Evolutionary conservation across 129 eudicot species (phyloP), one percentile per base, ranked within the genome.

Genomic region (Daucus carota): DNA sequence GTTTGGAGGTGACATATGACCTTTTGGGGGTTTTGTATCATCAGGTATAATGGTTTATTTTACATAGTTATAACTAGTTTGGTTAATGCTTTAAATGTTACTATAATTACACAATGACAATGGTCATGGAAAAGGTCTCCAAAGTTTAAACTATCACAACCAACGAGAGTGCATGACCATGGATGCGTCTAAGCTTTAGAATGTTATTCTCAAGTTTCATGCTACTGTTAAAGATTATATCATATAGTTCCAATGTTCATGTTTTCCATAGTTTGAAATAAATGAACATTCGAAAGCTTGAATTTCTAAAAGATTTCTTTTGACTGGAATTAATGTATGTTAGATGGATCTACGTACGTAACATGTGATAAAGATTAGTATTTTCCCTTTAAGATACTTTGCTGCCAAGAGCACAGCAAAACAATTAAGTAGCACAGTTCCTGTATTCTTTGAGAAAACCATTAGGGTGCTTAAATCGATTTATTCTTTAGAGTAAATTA

Each of bases 21-120:
- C 97, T 89, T 68, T 73, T 91, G 82, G 98, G 98, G 79, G 85
- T 89, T 36, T 78, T 91, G 47, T 94, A 94, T 84, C 97, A 91
- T 87, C 97, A 89, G 86, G 98, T 94, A 75, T 79, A 48, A 41
- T 43, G 28, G 43, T 36, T 7, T 40, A 62, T 47, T 24, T 70
- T 43, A 20, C 40, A 20, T 46, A 72, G n/a, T 48, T 17, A 65
- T 24, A 29, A 26, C 73, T 70, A 62, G 45, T 7, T 16, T 16
- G 17, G 43, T 79, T 44, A 29, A 74, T 73, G 14, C 70, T 14
- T 13, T 60, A 6, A 8, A n/a, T 46, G 26, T 13, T 17, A 73
- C 74, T 34, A 45, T 0, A 45, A 3, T 24, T 33, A 45, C 4
- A 36, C n/a, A n/a, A n/a, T n/a, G n/a, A 0, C 12, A 44, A 18